Evolutionary conservation across 1,284 basidiomycete genomes (phyloP), one percentile per base, ranked within the genome.

Genomic region (Microbotryomycetes sp.): DNA sequence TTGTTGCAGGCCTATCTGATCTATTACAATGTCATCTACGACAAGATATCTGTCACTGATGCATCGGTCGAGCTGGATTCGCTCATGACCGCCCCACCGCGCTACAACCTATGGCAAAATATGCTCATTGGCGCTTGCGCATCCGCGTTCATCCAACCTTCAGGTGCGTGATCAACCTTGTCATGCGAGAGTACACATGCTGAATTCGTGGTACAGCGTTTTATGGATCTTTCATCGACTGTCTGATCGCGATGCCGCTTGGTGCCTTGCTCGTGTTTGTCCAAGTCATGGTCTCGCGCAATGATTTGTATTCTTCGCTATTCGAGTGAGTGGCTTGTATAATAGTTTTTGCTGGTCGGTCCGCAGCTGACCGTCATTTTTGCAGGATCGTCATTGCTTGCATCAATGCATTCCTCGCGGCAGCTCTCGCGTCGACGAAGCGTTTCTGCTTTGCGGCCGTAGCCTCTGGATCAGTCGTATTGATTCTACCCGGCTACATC

Each of bases 401-500:
- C 27, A 68, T 92, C 73, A 89, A 88, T 72, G 80, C 81, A 18
- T 94, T 94, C 75, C 71, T 91, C 51, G 81, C 89, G 5, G 88
- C 87, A 24, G 87, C 83, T 2, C 76, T 91, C 50, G 85, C 87
- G 1, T 81, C 84, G n/a, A 83, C 84, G 0, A 75, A 79, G 24
- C 78, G 81, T 56, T 87, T 93, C 65, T 94, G 91, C 77, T 94
- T 90, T 73, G 85, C 89, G 3, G 86, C 91, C 2, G 79, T 94
- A 59, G 87, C 89, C 0, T 89, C 88, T 3, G 83, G 83, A 18
- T 87, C 89, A 3, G 85, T 93, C 61, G 90, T 93, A 4, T 80
- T 92, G 55, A 94, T 94, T 69, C 80, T 94, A 4, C 91, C 89
- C 15, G 89, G 85, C 50, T 89, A 88, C 72, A 86, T 90, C 68